phyloP scores from a whole-genome alignment of 306 rosid genomes.

The Fragaria vesca region DNA sequence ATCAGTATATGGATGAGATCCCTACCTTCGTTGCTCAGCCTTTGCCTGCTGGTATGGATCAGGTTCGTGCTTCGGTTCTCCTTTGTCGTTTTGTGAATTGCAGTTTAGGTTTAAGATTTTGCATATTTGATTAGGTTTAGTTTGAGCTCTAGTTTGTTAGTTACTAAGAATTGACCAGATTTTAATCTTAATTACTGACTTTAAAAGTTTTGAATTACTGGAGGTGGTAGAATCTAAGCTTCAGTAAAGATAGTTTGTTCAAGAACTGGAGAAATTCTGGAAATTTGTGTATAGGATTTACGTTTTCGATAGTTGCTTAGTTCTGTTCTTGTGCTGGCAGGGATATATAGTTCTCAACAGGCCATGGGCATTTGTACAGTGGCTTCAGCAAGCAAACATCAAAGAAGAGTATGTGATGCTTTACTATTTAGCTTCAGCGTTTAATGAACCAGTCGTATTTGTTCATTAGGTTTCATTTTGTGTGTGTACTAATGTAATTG shows the following conservation, averaged over 20 bases:
- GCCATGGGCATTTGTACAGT: slow-evolving; percentile 99
- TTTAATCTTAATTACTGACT: not conserved
- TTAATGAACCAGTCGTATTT: not conserved
- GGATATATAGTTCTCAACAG: slow-evolving; percentile 98
- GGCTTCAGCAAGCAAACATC: slow-evolving; percentile 89
- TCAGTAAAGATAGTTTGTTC: not conserved
- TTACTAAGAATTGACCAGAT: not conserved
- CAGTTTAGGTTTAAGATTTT: not conserved
- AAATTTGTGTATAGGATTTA: slow-evolving; percentile 2
- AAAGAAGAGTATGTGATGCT: slow-evolving; percentile 80
- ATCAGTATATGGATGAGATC: slow-evolving; percentile 79
- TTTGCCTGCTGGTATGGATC: slow-evolving; percentile 93
- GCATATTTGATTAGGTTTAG: not conserved
- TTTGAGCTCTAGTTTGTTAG: not conserved
- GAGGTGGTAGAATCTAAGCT: not conserved
- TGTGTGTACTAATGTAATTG: not conserved
- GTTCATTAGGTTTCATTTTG: slow-evolving; percentile 1
- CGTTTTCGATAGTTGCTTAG: slow-evolving; percentile 8
- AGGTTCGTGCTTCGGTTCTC: slow-evolving; percentile 34
- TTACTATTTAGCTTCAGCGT: slow-evolving; percentile 18
- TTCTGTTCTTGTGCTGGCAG: slow-evolving; percentile 40
- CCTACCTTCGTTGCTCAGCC: slow-evolving; percentile 99
- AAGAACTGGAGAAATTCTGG: not conserved
- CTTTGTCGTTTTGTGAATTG: not conserved
- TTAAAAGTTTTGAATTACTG: not conserved